phyloP scores from a whole-genome alignment of 331 rosid species.

The Malus hybrid region DNA sequence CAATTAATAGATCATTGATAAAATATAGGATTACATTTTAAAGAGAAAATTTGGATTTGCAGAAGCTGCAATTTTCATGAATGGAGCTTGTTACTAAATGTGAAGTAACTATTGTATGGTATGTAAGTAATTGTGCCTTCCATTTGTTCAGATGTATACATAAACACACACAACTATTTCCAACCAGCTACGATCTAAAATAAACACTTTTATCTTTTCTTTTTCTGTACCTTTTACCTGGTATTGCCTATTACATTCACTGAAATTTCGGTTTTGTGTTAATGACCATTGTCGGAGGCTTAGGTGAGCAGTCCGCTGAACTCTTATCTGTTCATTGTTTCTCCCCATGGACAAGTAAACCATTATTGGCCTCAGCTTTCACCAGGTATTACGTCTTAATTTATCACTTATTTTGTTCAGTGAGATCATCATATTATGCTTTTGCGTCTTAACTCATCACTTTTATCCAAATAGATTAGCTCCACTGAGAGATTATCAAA shows the following conservation, averaged over 20 bases:
- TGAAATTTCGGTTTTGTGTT: background rate
- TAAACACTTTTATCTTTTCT: too few species aligned
- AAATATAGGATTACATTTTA: background rate
- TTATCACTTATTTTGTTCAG: background rate
- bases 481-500: background rate
- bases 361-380: background rate
- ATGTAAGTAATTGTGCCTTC: background rate
- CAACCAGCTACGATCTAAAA: background rate
- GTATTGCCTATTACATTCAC: background rate
- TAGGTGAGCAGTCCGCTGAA: background rate
- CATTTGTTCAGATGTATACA: background rate
- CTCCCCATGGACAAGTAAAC: background rate
- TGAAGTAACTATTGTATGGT: background rate
- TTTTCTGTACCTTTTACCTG: background rate
- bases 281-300: background rate
- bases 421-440: background rate
- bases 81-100: background rate
- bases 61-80: slow-evolving; percentile 10
- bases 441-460: background rate
- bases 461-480: background rate
- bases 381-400: background rate
- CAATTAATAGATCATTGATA: slow-evolving; percentile 24
- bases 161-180: background rate
- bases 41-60: background rate
- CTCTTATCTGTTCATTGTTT: background rate